Evolutionary conservation across 331 rosid species (phyloP), one percentile per base, ranked within the genome.

Genomic region (Malus hybrid): DNA sequence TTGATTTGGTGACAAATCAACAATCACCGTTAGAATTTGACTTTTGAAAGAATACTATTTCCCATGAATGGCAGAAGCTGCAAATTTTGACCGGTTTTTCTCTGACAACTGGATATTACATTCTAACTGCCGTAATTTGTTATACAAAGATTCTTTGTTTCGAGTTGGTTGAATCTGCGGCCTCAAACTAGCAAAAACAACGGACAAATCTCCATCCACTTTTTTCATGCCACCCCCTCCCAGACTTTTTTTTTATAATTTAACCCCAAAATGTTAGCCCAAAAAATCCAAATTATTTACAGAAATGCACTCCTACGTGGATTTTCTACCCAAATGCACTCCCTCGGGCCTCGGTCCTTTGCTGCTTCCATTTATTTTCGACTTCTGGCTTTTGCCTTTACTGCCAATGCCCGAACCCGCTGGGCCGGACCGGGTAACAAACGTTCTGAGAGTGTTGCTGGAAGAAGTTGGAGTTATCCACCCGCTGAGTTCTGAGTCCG

Each of bases 281-380:
- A 88, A 88, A 86, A 78, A 90, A 90, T 88, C 82, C 91, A 86
- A 72, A 68, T 29, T 89, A 91, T 91, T 75, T 88, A 88, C 97
- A 87, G 81, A 66, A 30, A 74, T 69, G 70, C 77, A 71, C 77
- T 68, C 72, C 77, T 66, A 48, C 46, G 50, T 1, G 32, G 10
- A 22, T 26, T 7, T 34, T 10, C 55, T 5, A 14, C 67, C 22
- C 55, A 72, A 5, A 39, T 39, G 58, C 67, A 39, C 12, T 18
- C 56, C 19, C 5, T 34, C 44, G 44, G 12, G 8, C 44, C 44
- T 1, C 44, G 44, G 12, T 39, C 44, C 44, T 3, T 39, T 39
- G 0, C 55, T 9, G 18, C 64, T 1, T 7, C 5, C 46, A 62
- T 39, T 68, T 57, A 39, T 39, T 39, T 39, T 39, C 12, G 12